A percentile compares a stretch with the other conserved stretches of the same genome.
phyloP scores from a whole-genome alignment of 2,329 filamentous ascomycete genomes.

The Colletotrichum cuscutae region DNA sequence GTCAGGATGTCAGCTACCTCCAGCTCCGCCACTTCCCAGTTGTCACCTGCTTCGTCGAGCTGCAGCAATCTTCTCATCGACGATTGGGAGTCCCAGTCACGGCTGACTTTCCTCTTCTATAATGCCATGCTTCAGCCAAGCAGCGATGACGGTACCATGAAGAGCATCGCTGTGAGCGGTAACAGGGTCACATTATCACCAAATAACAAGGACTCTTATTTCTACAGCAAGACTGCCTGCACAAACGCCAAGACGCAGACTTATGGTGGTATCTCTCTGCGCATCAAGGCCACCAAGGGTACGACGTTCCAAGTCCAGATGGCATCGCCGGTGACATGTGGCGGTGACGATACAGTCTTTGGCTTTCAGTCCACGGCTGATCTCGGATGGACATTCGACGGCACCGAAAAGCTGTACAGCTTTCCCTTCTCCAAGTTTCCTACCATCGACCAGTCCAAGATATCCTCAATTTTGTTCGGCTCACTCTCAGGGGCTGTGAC shows the following conservation, averaged over 20 bases:
- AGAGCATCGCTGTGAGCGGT: constrained; percentile 62
- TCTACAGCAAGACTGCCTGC: constrained; percentile 68
- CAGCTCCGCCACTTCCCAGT: not conserved
- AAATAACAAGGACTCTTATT: constrained; percentile 61
- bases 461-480: constrained; percentile 62
- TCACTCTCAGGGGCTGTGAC: constrained; percentile 57
- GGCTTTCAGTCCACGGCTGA: constrained; percentile 54
- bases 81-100: constrained; percentile 71
- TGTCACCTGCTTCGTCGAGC: constrained; percentile 29
- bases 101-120: constrained; percentile 70
- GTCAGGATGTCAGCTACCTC: not conserved
- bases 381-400: constrained; percentile 71
- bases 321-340: constrained; percentile 59
- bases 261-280: constrained; percentile 67
- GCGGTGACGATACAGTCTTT: constrained; percentile 47
- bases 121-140: constrained; percentile 66
- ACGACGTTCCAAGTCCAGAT: constrained; percentile 63
- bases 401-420: constrained; percentile 66
- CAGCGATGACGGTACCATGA: constrained; percentile 68
- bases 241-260: constrained; percentile 53
- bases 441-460: constrained; percentile 60
- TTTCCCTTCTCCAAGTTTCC: constrained; percentile 65
- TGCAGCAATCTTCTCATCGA: constrained; percentile 62
- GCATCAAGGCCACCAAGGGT: constrained; percentile 63
- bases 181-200: constrained; percentile 64